Conservation (phyloP, 2,329 filamentous ascomycete genomes). For the Sordariomycetes sp. region DNA sequence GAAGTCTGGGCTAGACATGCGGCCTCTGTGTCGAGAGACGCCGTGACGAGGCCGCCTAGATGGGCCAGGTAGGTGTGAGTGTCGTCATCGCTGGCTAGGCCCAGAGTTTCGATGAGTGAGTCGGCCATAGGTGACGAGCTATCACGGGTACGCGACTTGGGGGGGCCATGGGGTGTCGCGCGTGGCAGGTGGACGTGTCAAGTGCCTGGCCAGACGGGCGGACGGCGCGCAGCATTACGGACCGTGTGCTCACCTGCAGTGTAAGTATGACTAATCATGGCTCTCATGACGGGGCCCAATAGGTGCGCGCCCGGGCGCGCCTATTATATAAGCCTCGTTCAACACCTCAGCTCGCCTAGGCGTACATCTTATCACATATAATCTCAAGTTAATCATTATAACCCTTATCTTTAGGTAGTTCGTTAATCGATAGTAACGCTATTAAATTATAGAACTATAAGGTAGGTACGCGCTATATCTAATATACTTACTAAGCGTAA, state of each 20-base stretch:
- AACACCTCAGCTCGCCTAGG: too few relatives aligned
- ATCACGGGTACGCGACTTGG: background rate
- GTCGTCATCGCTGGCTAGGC: slow-evolving; percentile 18
- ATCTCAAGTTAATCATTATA: background rate
- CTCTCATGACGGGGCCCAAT: too few relatives aligned
- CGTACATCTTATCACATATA: background rate
- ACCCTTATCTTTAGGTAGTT: background rate
- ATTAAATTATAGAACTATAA: background rate
- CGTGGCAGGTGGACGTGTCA: background rate
- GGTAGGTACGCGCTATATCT: background rate
- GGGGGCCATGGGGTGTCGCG: background rate
- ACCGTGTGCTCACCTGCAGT: too few relatives aligned
- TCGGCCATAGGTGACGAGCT: slow-evolving; percentile 19
- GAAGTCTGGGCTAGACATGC: slow-evolving; percentile 68
- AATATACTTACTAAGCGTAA: background rate
- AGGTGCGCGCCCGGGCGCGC: too few relatives aligned
- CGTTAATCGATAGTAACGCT: background rate
- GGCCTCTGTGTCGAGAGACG: slow-evolving; percentile 63
- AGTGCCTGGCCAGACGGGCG: background rate
- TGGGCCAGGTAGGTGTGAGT: slow-evolving; percentile 62
- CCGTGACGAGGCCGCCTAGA: slow-evolving; percentile 63
- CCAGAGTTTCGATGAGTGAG: slow-evolving; percentile 19
- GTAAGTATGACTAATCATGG: too few relatives aligned
- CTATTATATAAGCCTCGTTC: too few relatives aligned
- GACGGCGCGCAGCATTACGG: too few relatives aligned